Evolutionary conservation across 495 filamentous ascomycete genomes (phyloP), one percentile per base, ranked within the genome.

Genomic region (Cenococcum geophilum): DNA sequence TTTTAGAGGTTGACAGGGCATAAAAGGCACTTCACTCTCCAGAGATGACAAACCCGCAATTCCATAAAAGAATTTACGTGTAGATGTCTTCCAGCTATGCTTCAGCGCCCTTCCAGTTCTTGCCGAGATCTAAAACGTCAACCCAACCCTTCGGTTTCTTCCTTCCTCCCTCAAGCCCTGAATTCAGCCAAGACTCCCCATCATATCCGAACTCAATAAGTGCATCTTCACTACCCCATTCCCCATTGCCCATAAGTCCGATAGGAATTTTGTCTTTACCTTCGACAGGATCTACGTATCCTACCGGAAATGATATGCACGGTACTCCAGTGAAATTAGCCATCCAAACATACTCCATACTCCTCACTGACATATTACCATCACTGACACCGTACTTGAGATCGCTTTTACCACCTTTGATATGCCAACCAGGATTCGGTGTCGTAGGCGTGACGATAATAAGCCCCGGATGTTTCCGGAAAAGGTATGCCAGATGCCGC

Each of bases 261-360:
- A 96, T 78, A 0, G 92, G 91, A 12, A 91, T 75, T 36, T 75
- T 76, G 57, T 80, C 74, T 56, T 77, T 63, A 51, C 82, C 78
- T 18, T 79, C 74, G 47, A 63, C 70, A 21, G 69, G 72, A 20
- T 74, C 72, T 27, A 74, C 80, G 74, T 89, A 93, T 0, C 90
- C 92, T 1, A 86, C 87, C 0, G 92, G 92, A 48, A 84, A 80
- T 48, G 68, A 85, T n/a, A 96, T 83, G 9, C 88, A 82, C 0
- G 92, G 92, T 63, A 85, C 86, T 0, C 92, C 92, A 0, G 75
- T 81, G 61, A 88, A 86, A 68, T 97, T 97, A 6, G 92, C 89
- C 49, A 92, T 71, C 83, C 88, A 96, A 32, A 86, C 87, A 74
- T 90, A 97, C 74, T 86, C 84, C 90, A 96, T 96, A 69, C 82